Percentiles rank a stretch among this genome's conserved stretches.
phyloP scores from a whole-genome alignment of 768 basidiomycete genomes.

The Russula foetens region DNA sequence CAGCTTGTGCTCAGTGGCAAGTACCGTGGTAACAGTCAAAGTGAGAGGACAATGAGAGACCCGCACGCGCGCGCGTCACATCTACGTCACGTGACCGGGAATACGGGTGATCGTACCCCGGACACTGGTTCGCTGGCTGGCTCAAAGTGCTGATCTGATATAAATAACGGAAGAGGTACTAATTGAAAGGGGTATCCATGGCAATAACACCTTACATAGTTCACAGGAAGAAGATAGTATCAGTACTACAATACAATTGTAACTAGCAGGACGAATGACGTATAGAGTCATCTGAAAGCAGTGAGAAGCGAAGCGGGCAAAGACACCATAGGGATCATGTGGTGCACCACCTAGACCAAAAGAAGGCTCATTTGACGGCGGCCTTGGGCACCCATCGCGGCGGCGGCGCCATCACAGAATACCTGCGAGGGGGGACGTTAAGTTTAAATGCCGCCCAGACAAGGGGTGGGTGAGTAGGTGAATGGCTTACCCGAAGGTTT shows the following conservation, averaged over 20 bases:
- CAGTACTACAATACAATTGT: constrained; percentile 1
- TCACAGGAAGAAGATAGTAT: neutral
- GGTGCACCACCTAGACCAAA: neutral
- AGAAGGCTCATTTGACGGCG: neutral
- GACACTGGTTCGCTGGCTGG: too few relatives aligned
- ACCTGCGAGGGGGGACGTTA: constrained; percentile 17
- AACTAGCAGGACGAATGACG: neutral
- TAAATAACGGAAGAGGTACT: constrained; percentile 15
- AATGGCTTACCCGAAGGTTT: constrained; percentile 62
- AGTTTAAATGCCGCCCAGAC: neutral
- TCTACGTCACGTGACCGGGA: too few relatives aligned
- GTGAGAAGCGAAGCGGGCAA: neutral
- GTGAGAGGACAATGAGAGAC: too few relatives aligned
- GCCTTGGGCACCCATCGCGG: constrained; percentile 24
- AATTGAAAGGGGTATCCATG: neutral
- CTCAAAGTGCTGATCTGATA: too few relatives aligned
- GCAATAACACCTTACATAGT: neutral
- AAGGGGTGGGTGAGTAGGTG: too few relatives aligned
- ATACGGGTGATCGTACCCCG: too few relatives aligned
- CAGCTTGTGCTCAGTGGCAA: too few relatives aligned
- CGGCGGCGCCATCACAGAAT: constrained; percentile 25
- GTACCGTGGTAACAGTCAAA: too few relatives aligned
- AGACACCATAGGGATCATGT: neutral
- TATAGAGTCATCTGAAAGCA: neutral
- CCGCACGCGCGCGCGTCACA: too few relatives aligned